These are phyloP conservation scores for Fusarium sp. DNA, from an alignment of 2,329 filamentous ascomycete species.

Conservation along the genomic window DNA sequence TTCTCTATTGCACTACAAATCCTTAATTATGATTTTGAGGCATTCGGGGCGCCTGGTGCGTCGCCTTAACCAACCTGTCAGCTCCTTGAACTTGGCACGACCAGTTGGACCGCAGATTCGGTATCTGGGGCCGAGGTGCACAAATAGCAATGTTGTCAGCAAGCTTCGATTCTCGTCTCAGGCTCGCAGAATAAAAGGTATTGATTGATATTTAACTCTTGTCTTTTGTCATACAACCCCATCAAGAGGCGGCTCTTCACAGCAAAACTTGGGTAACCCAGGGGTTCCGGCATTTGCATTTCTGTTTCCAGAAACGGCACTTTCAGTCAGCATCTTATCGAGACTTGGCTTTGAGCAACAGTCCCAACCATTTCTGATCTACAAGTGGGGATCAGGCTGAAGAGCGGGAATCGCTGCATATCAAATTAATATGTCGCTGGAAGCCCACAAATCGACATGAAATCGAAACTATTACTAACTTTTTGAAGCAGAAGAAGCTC, in stretches of 20 bases:
- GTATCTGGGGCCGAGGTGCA: conserved; percentile 30
- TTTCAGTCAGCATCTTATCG: background rate
- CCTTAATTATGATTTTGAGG: conserved; percentile 38
- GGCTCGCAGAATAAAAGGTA: conserved; percentile 39
- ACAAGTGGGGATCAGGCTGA: background rate
- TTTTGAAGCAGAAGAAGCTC: conserved; percentile 11
- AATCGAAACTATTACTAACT: conserved; percentile 11
- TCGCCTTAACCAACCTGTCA: conserved; percentile 31
- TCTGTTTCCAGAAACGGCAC: background rate
- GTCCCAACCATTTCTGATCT: background rate
- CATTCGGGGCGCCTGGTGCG: conserved; percentile 40
- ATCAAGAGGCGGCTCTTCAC: background rate
- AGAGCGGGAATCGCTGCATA: background rate
- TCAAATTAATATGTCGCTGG: background rate
- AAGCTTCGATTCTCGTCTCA: conserved; percentile 45
- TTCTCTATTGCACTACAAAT: background rate
- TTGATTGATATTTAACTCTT: conserved; percentile 25
- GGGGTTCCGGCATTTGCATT: background rate
- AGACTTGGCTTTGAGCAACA: background rate
- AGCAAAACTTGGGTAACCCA: background rate
- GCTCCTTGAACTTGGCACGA: conserved; percentile 29
- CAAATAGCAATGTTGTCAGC: conserved; percentile 2
- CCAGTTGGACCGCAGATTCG: conserved; percentile 16
- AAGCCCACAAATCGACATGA: background rate
- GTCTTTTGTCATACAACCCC: background rate